A percentile compares a stretch with the other conserved stretches of the same genome.
phyloP scores from a whole-genome alignment of 2,329 filamentous ascomycete genomes.

The Tetracladium maxilliforme region DNA sequence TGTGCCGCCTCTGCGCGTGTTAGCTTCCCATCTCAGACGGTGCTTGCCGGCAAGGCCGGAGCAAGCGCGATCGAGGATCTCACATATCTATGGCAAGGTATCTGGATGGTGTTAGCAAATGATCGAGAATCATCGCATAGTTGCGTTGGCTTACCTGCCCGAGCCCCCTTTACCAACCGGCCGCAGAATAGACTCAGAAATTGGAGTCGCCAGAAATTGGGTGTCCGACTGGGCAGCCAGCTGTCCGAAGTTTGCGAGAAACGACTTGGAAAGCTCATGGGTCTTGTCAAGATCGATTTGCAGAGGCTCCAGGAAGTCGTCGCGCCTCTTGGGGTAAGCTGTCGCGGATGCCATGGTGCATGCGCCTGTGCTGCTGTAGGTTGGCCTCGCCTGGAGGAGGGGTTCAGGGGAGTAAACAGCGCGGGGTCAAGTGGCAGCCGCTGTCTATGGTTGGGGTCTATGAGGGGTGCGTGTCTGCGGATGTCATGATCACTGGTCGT shows the following conservation, averaged over 20 bases:
- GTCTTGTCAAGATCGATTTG: slow-evolving; percentile 29
- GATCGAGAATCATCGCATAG: neutral
- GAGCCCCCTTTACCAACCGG: slow-evolving; percentile 28
- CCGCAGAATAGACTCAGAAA: slow-evolving; percentile 41
- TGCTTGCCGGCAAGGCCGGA: slow-evolving; percentile 15
- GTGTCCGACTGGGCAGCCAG: slow-evolving; percentile 35
- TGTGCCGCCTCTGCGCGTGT: slow-evolving; percentile 52
- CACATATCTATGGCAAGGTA: slow-evolving; percentile 53
- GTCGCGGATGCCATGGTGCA: neutral
- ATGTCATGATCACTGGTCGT: no score
- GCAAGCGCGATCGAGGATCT: slow-evolving; percentile 13
- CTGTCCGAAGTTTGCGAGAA: slow-evolving; percentile 29
- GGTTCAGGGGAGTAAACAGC: no score
- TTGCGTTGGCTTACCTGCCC: slow-evolving; percentile 24
- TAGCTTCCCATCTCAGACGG: no score
- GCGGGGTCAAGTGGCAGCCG: no score
- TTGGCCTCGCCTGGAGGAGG: no score
- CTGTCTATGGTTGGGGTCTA: no score
- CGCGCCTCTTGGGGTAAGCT: slow-evolving; percentile 1
- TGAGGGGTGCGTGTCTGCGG: no score
- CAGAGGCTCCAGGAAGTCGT: slow-evolving; percentile 35
- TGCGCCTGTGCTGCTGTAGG: no score
- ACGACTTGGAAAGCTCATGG: slow-evolving; percentile 28
- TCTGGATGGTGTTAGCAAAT: slow-evolving; percentile 16
- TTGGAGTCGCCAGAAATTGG: slow-evolving; percentile 46